Evolutionary conservation across 2,329 filamentous ascomycete genomes (phyloP), one percentile per base, ranked within the genome.

Genomic region (Phialophora tarda): DNA sequence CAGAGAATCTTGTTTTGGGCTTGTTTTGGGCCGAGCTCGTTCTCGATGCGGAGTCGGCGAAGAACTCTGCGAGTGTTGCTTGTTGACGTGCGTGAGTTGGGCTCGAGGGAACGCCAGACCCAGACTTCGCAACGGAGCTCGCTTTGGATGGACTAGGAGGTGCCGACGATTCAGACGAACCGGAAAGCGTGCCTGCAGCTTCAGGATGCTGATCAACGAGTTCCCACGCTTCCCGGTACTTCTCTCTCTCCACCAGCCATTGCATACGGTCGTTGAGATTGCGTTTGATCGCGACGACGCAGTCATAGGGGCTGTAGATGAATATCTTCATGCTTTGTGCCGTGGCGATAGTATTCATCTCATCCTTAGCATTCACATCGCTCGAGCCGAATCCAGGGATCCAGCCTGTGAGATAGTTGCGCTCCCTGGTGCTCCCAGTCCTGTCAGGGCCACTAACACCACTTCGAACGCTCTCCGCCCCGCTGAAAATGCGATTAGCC

Each of bases 271-370:
- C 95, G 3, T 88, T 83, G 17, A 96, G 83, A 74, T 97, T 93
- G 71, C 95, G 85, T 75, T 93, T 93, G 2, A 95, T 92, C 0
- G 92, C 92, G 62, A 97, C 82, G n/a, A 98, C 90, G 73, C 93
- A 98, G 78, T 99, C 95, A 75, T 96, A 99, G 0, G 95, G 95
- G 73, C 93, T 97, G 74, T 97, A 93, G 48, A 99, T 92, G 76
- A 97, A 97, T 17, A 99, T 91, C 74, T 98, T 91, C 71, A 89
- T 82, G 6, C 89, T 88, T 44, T 84, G 81, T 10, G 84, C 83
- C 4, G 80, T 78, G 21, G 81, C 80, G 70, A 85, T 80, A 55
- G 82, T 83, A 70, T 84, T 82, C 1, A 79, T 69, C 67, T 81
- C 77, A 69, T 78, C 78, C 23, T 77, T 69, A 53, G 77, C 63